A percentile compares a stretch with the other conserved stretches of the same genome.
Evolutionary conservation across 306 rosid species (phyloP).

Genomic region (Trichosanthes truncata): DNA sequence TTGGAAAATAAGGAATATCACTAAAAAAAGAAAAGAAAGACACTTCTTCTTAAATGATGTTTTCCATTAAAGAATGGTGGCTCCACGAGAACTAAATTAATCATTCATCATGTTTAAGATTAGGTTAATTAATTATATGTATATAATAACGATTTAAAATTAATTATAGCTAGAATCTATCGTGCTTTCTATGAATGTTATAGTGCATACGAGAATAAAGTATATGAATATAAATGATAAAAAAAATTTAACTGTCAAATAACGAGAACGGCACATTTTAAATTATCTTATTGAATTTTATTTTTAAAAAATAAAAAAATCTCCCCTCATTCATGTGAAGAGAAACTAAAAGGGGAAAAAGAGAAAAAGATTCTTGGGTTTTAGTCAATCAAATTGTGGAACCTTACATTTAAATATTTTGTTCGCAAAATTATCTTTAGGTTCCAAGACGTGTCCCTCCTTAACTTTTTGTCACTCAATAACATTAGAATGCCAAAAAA

Average conservation of each 20-base stretch:
- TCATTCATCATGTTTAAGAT: neutral
- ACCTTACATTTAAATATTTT: neutral
- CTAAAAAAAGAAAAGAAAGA: neutral
- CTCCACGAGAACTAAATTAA: neutral
- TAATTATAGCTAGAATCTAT: neutral
- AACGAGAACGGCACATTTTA: neutral
- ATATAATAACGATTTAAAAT: neutral
- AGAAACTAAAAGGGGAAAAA: neutral
- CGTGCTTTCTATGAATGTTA: neutral
- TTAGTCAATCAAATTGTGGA: neutral
- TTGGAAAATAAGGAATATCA: neutral
- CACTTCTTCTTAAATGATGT: neutral
- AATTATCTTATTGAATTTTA: neutral
- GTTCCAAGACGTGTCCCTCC: neutral
- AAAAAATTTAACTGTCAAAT: neutral
- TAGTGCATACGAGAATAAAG: neutral
- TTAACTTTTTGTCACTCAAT: neutral
- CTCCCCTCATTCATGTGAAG: neutral
- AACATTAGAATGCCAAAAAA: neutral
- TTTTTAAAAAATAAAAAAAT: neutral
- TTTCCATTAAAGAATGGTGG: constrained; percentile 5
- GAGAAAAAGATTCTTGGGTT: neutral
- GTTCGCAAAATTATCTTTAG: neutral
- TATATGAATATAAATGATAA: neutral
- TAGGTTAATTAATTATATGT: neutral